A percentile compares a stretch with the other conserved stretches of the same genome.
These are phyloP conservation scores for Hypoxylon fuscum DNA, from an alignment of 495 filamentous ascomycete species.

Conservation along the genomic window DNA sequence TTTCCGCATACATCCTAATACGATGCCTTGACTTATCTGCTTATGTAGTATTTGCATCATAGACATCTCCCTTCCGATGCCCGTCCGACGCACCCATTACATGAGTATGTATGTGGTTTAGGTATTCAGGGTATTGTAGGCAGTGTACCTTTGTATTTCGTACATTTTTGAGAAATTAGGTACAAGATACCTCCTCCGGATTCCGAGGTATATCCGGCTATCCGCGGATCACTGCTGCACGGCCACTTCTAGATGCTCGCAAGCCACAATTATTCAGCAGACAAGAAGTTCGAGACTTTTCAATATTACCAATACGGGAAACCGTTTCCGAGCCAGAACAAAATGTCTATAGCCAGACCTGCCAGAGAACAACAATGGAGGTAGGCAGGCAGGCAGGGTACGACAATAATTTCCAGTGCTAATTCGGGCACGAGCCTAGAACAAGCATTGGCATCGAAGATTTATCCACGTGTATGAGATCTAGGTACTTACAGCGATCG, in stretches of 20 bases:
- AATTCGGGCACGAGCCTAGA: slow-evolving; percentile 21
- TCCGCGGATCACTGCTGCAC: slow-evolving; percentile 28
- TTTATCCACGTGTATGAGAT: slow-evolving; percentile 25
- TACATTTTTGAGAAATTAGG: not conserved
- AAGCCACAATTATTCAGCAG: slow-evolving; percentile 31
- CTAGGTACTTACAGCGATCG: slow-evolving; percentile 13
- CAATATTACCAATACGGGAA: slow-evolving; percentile 17
- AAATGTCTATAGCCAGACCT: not conserved
- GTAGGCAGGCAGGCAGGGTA: not conserved
- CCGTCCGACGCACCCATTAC: slow-evolving; percentile 23
- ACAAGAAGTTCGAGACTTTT: slow-evolving; percentile 27
- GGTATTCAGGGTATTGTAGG: too few relatives aligned
- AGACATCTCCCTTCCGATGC: slow-evolving; percentile 18
- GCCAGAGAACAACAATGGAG: not conserved
- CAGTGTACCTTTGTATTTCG: too few relatives aligned
- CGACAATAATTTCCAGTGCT: not conserved
- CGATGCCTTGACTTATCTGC: not conserved
- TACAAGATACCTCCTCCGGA: not conserved
- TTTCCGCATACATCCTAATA: slow-evolving; percentile 1
- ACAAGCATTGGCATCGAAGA: slow-evolving; percentile 21
- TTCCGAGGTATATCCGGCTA: slow-evolving; percentile 29
- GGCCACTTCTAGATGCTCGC: slow-evolving; percentile 33
- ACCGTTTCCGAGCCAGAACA: slow-evolving; percentile 6
- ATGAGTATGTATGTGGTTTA: slow-evolving; percentile 19
- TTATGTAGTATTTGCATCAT: too few relatives aligned